A percentile compares a stretch with the other conserved stretches of the same genome.
Evolutionary conservation across 1,284 basidiomycete genomes (phyloP).

Genomic region (Melampsora larici-populina): DNA sequence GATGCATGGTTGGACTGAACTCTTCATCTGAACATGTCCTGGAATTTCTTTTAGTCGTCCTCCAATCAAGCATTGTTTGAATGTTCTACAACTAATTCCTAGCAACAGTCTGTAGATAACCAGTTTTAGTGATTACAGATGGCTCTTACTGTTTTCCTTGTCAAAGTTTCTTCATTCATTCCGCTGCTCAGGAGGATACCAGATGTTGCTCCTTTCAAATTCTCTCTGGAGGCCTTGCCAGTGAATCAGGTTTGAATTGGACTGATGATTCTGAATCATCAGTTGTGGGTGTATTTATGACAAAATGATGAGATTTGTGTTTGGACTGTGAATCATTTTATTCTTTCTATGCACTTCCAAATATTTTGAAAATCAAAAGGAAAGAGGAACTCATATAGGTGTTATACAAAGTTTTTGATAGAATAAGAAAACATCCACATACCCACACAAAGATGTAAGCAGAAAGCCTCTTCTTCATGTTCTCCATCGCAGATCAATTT

Average conservation of each 20-base stretch:
- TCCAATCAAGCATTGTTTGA: slow-evolving; percentile 73
- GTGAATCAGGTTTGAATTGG: slow-evolving; percentile 87
- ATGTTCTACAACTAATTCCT: slow-evolving; percentile 84
- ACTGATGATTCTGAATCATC: slow-evolving; percentile 71
- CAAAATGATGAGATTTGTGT: too few species aligned
- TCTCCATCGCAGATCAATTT: too few species aligned
- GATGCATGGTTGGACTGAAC: slow-evolving; percentile 79
- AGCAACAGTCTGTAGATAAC: slow-evolving; percentile 73
- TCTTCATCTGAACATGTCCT: slow-evolving; percentile 68
- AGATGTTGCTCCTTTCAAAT: slow-evolving; percentile 70
- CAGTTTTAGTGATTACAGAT: slow-evolving; percentile 77
- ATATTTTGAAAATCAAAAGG: too few species aligned
- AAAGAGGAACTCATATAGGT: too few species aligned
- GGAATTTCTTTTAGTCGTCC: slow-evolving; percentile 74
- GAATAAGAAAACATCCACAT: too few species aligned
- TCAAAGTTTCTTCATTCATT: slow-evolving; percentile 73
- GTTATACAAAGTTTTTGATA: too few species aligned
- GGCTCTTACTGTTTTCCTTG: slow-evolving; percentile 63
- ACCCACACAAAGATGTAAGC: too few species aligned
- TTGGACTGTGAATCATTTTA: too few species aligned
- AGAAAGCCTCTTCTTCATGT: too few species aligned
- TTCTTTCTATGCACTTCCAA: too few species aligned
- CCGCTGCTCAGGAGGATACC: slow-evolving; percentile 81
- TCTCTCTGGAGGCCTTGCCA: slow-evolving; percentile 60
- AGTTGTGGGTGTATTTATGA: too few species aligned